Conservation (phyloP, 768 basidiomycete species). For the Auricularia sp. region DNA sequence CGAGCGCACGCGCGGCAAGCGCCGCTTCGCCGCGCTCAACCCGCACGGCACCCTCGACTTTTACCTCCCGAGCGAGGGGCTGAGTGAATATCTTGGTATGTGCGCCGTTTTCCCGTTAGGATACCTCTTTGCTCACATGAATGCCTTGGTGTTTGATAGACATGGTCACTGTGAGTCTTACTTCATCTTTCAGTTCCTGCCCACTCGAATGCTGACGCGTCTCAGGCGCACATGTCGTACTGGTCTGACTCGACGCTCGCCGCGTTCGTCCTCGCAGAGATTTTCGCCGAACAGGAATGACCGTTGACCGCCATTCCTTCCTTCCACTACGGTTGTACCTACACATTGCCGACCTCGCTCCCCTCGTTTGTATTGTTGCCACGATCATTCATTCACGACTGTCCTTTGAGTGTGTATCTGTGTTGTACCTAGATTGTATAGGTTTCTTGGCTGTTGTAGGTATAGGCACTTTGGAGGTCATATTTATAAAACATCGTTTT, state of each 20-base stretch:
- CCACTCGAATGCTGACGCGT: not conserved
- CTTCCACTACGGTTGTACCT: too few relatives aligned
- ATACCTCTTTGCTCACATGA: not conserved
- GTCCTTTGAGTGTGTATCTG: too few relatives aligned
- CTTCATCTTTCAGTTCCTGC: not conserved
- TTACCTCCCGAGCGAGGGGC: constrained; percentile 26
- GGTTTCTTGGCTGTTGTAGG: too few relatives aligned
- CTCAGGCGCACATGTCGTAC: constrained; percentile 25
- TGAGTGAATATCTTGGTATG: constrained; percentile 28
- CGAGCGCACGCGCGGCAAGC: constrained; percentile 1
- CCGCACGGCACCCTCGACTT: constrained; percentile 35
- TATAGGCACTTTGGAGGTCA: too few relatives aligned
- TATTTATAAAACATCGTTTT: too few relatives aligned
- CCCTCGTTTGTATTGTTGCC: too few relatives aligned
- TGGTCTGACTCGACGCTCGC: constrained; percentile 30
- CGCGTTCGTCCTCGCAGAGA: constrained; percentile 29
- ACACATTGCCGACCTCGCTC: too few relatives aligned
- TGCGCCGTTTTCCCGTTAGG: constrained; percentile 3
- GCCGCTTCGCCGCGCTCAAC: constrained; percentile 31
- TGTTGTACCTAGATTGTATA: too few relatives aligned
- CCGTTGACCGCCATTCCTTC: too few relatives aligned
- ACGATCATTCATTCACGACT: too few relatives aligned
- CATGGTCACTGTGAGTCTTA: constrained; percentile 10
- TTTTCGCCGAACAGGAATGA: constrained; percentile 22
- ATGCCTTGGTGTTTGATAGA: not conserved